Evolutionary conservation across 2,329 filamentous ascomycete genomes (phyloP).

Genomic region (Neocatenulostroma microsporum): DNA sequence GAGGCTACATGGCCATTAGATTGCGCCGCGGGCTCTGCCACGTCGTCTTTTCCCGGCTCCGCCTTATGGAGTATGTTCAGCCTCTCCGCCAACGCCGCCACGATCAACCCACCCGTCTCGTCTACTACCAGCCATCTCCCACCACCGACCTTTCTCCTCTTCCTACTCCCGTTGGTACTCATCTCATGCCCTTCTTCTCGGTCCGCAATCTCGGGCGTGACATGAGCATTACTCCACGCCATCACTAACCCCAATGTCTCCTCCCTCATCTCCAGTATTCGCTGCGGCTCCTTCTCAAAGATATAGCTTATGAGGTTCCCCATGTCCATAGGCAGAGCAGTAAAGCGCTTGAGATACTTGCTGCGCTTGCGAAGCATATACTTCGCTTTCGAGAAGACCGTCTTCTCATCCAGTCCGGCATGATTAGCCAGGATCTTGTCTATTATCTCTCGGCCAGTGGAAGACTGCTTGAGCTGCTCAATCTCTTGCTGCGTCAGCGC

Average conservation of each 20-base stretch:
- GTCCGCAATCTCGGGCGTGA: conserved; percentile 47
- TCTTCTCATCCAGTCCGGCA: conserved; percentile 86
- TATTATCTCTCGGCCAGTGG: conserved; percentile 81
- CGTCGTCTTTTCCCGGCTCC: conserved; percentile 10
- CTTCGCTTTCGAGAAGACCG: conserved; percentile 84
- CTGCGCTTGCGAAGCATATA: conserved; percentile 91
- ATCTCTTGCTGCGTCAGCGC: conserved; percentile 66
- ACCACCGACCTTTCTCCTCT: conserved; percentile 32
- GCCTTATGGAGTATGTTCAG: conserved; percentile 63
- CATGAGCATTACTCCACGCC: conserved; percentile 87
- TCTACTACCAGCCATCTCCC: conserved; percentile 76
- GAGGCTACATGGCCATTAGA: conserved; percentile 2
- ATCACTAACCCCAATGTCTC: conserved; percentile 74
- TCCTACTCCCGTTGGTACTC: conserved; percentile 20
- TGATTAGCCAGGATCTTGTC: conserved; percentile 89
- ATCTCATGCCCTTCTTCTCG: conserved; percentile 22
- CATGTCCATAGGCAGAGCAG: conserved; percentile 74
- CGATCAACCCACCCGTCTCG: conserved; percentile 74
- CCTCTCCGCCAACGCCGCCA: conserved; percentile 77
- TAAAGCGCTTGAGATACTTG: conserved; percentile 87
- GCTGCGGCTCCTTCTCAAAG: conserved; percentile 68
- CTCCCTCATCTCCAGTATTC: conserved; percentile 77
- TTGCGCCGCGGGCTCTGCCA: conserved; percentile 22
- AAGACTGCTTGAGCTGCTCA: conserved; percentile 58
- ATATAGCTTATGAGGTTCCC: conserved; percentile 67